Evolutionary conservation across 441 rosid genomes (phyloP).

Genomic region (Erodium texanum): DNA sequence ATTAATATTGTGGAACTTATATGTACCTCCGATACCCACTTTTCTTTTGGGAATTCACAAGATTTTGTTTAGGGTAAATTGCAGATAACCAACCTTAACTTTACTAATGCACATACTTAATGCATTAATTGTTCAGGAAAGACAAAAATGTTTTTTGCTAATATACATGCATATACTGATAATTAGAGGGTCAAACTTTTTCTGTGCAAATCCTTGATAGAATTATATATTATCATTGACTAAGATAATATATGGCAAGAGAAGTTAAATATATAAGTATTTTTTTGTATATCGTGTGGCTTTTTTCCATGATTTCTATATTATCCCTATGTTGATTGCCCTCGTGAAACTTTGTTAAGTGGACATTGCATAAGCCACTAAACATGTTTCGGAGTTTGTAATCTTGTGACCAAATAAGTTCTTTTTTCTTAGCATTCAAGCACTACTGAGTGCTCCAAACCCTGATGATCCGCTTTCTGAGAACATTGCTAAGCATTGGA

Average conservation of each 20-base stretch:
- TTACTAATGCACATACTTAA: too few relatives aligned
- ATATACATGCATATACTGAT: too few relatives aligned
- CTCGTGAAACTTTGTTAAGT: not conserved
- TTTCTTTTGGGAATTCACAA: too few relatives aligned
- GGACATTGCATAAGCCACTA: not conserved
- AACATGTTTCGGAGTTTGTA: not conserved
- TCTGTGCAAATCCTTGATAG: too few relatives aligned
- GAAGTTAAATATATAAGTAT: too few relatives aligned
- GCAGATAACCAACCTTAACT: too few relatives aligned
- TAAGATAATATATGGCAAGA: too few relatives aligned
- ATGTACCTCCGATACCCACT: not conserved
- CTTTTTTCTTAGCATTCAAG: slow-evolving; percentile 61
- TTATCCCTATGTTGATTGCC: too few relatives aligned
- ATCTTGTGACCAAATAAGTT: not conserved
- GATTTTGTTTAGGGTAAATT: not conserved
- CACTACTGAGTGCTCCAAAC: slow-evolving; percentile 95
- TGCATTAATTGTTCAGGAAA: too few relatives aligned
- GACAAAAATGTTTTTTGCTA: too few relatives aligned
- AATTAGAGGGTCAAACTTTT: too few relatives aligned
- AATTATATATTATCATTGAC: not conserved
- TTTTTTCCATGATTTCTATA: too few relatives aligned
- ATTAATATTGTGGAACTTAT: not conserved
- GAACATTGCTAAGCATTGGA: slow-evolving; percentile 99
- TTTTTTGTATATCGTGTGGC: not conserved
- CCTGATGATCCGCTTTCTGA: slow-evolving; percentile 99